Percentiles rank a stretch among this genome's conserved stretches.
Conservation (phyloP, 352 stramenopile species). For the Pythium aquatile region DNA sequence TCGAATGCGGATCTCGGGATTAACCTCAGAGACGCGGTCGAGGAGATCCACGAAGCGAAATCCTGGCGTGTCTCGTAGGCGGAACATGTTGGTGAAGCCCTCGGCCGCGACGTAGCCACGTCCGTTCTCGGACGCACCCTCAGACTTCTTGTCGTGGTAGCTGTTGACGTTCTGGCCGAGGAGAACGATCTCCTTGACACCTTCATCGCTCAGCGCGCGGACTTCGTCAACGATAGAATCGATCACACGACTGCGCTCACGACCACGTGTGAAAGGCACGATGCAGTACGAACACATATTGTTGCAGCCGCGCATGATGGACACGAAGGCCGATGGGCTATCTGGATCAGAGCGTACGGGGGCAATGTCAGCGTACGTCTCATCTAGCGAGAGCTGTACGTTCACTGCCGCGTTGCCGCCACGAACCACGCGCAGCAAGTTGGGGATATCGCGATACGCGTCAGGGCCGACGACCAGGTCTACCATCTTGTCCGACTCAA, state of each 20-base stretch:
- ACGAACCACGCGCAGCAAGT: constrained; percentile 88
- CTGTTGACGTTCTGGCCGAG: constrained; percentile 99
- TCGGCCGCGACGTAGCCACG: constrained; percentile 83
- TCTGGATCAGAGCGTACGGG: constrained; percentile 88
- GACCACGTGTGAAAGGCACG: constrained; percentile 98
- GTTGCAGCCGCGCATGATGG: constrained; percentile 99
- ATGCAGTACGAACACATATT: constrained; percentile 99
- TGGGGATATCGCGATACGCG: constrained; percentile 97
- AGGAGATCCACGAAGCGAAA: constrained; percentile 98
- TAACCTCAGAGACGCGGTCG: constrained; percentile 89
- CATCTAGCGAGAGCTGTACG: constrained; percentile 95
- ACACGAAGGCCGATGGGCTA: constrained; percentile 94
- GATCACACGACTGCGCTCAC: constrained; percentile 92
- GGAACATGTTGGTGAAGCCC: constrained; percentile 96
- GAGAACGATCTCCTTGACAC: constrained; percentile 97
- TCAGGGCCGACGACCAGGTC: constrained; percentile 98
- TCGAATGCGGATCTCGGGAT: constrained; percentile 96
- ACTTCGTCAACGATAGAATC: constrained; percentile 96
- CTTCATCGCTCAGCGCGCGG: constrained; percentile 78
- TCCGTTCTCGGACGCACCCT: constrained; percentile 59
- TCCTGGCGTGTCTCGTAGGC: constrained; percentile 79
- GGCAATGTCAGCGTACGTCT: constrained; percentile 98
- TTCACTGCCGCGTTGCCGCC: constrained; percentile 87
- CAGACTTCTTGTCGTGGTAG: constrained; percentile 94
- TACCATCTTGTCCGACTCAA: constrained; percentile 93